phyloP scores from a whole-genome alignment of 2,329 filamentous ascomycete species.

The Exophiala sp. region DNA sequence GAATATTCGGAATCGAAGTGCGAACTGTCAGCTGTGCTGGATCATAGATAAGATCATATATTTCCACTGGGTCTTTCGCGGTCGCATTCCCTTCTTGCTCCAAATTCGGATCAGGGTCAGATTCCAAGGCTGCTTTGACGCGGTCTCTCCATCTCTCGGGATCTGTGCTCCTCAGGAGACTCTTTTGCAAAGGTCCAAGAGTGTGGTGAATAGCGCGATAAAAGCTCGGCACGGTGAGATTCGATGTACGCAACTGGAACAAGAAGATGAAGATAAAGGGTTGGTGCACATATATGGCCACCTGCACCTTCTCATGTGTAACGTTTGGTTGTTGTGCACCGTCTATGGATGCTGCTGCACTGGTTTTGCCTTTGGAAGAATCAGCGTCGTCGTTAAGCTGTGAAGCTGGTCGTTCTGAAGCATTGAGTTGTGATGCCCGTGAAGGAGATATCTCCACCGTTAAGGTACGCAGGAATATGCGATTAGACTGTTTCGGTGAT shows the following conservation, averaged over 20 bases:
- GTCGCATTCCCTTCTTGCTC: neutral
- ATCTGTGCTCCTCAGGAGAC: slow-evolving; percentile 46
- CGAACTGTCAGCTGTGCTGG: slow-evolving; percentile 56
- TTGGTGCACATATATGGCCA: slow-evolving; percentile 36
- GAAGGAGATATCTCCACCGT: slow-evolving; percentile 32
- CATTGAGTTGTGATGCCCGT: slow-evolving; percentile 2
- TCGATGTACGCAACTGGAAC: slow-evolving; percentile 42
- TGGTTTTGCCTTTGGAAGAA: slow-evolving; percentile 17
- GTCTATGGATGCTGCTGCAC: slow-evolving; percentile 23
- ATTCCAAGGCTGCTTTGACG: slow-evolving; percentile 27
- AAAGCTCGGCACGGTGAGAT: slow-evolving; percentile 41
- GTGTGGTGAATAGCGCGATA: slow-evolving; percentile 50
- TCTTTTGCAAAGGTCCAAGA: slow-evolving; percentile 46
- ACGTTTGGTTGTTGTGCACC: slow-evolving; percentile 15
- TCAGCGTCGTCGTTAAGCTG: neutral
- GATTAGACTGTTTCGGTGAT: slow-evolving; percentile 15
- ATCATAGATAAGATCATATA: slow-evolving; percentile 62
- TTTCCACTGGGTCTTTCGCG: slow-evolving; percentile 24
- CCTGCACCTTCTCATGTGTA: slow-evolving; percentile 24
- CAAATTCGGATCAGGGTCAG: neutral
- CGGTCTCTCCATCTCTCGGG: slow-evolving; percentile 40
- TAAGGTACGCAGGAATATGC: slow-evolving; percentile 37
- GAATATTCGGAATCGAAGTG: slow-evolving; percentile 63
- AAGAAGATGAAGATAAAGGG: slow-evolving; percentile 53
- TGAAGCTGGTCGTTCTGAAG: neutral